phyloP scores from a whole-genome alignment of 2,329 filamentous ascomycete genomes.

The Fusarium virguliforme region DNA sequence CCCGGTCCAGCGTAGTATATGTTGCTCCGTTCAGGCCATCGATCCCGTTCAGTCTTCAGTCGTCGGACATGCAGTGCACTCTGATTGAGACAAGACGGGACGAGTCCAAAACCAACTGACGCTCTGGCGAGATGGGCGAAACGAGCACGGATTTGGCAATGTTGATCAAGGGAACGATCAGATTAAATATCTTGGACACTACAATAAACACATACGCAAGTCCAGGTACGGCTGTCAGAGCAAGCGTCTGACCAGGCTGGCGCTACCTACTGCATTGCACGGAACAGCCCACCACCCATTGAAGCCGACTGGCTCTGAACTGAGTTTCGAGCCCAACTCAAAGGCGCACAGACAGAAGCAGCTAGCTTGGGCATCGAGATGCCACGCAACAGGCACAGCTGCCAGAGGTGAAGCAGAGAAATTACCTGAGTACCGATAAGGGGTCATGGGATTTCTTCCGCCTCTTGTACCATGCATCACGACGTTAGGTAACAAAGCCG shows the following conservation, averaged over 20 bases:
- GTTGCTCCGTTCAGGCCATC: neutral
- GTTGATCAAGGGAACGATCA: constrained; percentile 4
- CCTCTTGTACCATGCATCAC: constrained; percentile 5
- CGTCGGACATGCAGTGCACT: neutral
- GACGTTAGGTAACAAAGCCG: neutral
- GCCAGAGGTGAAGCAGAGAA: neutral
- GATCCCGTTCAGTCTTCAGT: constrained; percentile 2
- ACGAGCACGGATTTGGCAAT: constrained; percentile 5
- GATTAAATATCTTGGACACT: constrained; percentile 2
- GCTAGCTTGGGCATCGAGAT: constrained; percentile 8
- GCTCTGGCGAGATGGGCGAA: constrained; percentile 1
- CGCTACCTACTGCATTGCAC: constrained; percentile 8
- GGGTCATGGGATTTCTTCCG: constrained; percentile 1
- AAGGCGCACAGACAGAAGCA: constrained; percentile 9
- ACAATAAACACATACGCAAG: constrained; percentile 3
- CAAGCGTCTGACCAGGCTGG: constrained; percentile 6
- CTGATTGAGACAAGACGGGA: neutral
- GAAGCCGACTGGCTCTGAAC: constrained; percentile 4
- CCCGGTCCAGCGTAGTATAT: neutral
- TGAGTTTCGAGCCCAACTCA: constrained; percentile 7
- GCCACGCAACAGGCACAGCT: neutral
- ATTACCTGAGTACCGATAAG: constrained; percentile 2
- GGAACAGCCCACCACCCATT: constrained; percentile 1
- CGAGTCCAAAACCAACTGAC: neutral
- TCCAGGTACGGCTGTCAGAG: neutral